phyloP scores from a whole-genome alignment of 768 basidiomycete genomes.

The Serendipita vermifera region DNA sequence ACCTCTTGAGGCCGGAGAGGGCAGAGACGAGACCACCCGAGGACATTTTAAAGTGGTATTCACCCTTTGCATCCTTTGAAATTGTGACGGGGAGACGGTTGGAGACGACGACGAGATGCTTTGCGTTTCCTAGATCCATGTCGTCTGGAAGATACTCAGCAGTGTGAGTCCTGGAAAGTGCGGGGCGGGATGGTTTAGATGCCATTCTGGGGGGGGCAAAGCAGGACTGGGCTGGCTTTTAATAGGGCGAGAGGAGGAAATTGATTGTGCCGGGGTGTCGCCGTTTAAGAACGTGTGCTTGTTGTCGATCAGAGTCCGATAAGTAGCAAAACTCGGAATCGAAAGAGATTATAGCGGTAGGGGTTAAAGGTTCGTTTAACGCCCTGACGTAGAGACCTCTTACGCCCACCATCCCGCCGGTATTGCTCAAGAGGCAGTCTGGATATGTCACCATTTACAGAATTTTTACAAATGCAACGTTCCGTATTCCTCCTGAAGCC shows the following conservation, averaged over 20 bases:
- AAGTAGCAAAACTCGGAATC: slow-evolving; percentile 1
- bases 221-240: not conserved
- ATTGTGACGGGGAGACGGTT: slow-evolving; percentile 95
- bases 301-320: slow-evolving; percentile 7
- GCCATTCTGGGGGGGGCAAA: not conserved
- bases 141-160: slow-evolving; percentile 10
- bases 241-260: not conserved
- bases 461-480: too few relatives aligned
- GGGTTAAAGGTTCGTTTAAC: too few relatives aligned
- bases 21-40: slow-evolving; percentile 96
- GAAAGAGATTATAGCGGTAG: too few relatives aligned
- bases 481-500: too few relatives aligned
- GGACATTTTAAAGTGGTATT: slow-evolving; percentile 99
- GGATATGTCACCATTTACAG: too few relatives aligned
- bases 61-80: slow-evolving; percentile 78
- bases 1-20: slow-evolving; percentile 95
- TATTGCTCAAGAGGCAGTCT: too few relatives aligned
- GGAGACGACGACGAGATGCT: slow-evolving; percentile 86
- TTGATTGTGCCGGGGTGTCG: not conserved
- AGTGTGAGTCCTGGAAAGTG: not conserved
- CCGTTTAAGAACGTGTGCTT: slow-evolving; percentile 7
- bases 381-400: too few relatives aligned
- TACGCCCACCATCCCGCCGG: too few relatives aligned
- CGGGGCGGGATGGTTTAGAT: not conserved
- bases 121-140: slow-evolving; percentile 38